A percentile compares a stretch with the other conserved stretches of the same genome.
phyloP scores from a whole-genome alignment of 495 filamentous ascomycete genomes.

The Parathielavia appendiculata region DNA sequence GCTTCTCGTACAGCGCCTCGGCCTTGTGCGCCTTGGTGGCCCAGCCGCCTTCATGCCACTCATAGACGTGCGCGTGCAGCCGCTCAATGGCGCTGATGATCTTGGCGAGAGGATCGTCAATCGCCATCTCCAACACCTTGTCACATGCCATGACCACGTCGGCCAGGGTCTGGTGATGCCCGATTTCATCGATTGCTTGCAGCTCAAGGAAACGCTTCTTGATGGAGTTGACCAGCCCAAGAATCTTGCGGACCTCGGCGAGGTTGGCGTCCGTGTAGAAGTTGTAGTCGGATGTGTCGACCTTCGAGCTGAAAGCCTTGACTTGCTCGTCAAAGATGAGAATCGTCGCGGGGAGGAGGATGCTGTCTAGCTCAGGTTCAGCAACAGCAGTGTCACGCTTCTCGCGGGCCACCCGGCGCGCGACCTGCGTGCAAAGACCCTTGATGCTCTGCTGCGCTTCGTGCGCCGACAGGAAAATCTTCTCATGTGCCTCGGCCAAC shows the following conservation, averaged over 20 bases:
- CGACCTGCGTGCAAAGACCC: constrained; percentile 36
- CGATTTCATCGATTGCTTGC: constrained; percentile 53
- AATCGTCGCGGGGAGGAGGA: constrained; percentile 60
- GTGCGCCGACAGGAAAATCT: constrained; percentile 43
- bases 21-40: constrained; percentile 75
- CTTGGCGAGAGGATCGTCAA: constrained; percentile 81
- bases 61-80: constrained; percentile 71
- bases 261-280: constrained; percentile 84
- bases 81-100: constrained; percentile 79
- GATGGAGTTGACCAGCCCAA: constrained; percentile 58
- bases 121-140: constrained; percentile 64
- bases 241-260: constrained; percentile 63
- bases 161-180: constrained; percentile 54
- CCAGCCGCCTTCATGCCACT: constrained; percentile 81
- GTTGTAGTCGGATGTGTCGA: constrained; percentile 56
- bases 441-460: constrained; percentile 35
- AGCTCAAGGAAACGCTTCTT: constrained; percentile 66
- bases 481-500: constrained; percentile 42
- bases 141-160: constrained; percentile 72
- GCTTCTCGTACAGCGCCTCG: constrained; percentile 59
- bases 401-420: constrained; percentile 29
- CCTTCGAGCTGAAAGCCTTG: constrained; percentile 45
- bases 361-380: constrained; percentile 38
- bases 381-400: constrained; percentile 22
- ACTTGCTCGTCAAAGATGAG: constrained; percentile 56